Evolutionary conservation across 2,329 filamentous ascomycete genomes (phyloP).

Genomic region (Pseudogymnoascus pannorum): DNA sequence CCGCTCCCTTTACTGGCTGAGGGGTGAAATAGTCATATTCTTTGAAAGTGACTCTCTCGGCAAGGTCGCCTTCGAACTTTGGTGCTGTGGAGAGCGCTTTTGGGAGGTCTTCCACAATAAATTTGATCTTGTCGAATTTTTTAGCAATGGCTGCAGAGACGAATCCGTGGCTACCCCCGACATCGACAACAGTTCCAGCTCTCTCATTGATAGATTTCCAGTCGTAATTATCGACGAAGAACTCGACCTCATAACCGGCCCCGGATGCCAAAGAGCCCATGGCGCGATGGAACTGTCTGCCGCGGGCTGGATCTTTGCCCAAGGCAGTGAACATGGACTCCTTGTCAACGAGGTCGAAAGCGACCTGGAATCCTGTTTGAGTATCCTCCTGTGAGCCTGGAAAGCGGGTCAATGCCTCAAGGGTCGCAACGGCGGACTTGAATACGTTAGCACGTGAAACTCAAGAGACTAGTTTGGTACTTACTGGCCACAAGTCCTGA

Average conservation of each 20-base stretch:
- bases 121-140: constrained; percentile 42
- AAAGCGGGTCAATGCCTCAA: constrained; percentile 37
- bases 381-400: constrained; percentile 43
- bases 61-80: constrained; percentile 32
- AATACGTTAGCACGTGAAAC: background rate
- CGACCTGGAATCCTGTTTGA: constrained; percentile 44
- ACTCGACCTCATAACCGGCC: constrained; percentile 47
- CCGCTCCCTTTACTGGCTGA: constrained; percentile 37
- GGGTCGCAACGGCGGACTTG: constrained; percentile 40
- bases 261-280: constrained; percentile 49
- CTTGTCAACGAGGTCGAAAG: constrained; percentile 41
- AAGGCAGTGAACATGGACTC: constrained; percentile 50
- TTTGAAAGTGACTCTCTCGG: constrained; percentile 23
- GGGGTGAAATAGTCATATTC: constrained; percentile 39
- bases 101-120: constrained; percentile 47
- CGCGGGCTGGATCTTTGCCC: constrained; percentile 40
- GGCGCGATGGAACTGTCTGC: constrained; percentile 45
- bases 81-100: constrained; percentile 43
- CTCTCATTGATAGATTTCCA: constrained; percentile 39
- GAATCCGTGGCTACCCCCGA: constrained; percentile 53
- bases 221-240: constrained; percentile 48
- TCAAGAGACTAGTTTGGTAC: background rate
- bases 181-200: constrained; percentile 47
- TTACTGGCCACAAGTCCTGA: constrained; percentile 40
- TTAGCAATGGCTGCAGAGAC: constrained; percentile 48